These are phyloP conservation scores for Veloboletus limbatus DNA, from an alignment of 1,284 basidiomycete genomes.

Conservation along the genomic window DNA sequence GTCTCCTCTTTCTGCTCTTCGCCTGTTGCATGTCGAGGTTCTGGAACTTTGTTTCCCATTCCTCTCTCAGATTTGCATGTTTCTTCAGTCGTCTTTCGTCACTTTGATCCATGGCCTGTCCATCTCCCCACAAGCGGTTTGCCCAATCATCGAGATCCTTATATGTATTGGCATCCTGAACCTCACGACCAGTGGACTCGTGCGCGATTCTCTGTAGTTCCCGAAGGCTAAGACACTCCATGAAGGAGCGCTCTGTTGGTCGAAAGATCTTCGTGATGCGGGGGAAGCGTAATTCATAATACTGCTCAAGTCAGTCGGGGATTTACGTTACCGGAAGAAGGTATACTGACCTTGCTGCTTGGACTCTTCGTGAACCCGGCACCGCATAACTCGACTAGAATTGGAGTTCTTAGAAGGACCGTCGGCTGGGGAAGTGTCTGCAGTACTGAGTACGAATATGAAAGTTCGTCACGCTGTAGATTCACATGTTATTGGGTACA, in stretches of 20 bases:
- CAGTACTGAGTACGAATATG: conserved; percentile 54
- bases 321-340: not conserved
- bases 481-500: conserved; percentile 10
- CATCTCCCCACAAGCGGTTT: conserved; percentile 28
- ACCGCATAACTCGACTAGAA: conserved; percentile 74
- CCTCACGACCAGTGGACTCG: conserved; percentile 49
- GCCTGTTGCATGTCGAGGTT: conserved; percentile 21
- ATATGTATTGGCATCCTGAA: conserved; percentile 26
- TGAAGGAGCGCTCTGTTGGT: conserved; percentile 59
- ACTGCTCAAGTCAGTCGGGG: conserved; percentile 39
- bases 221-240: conserved; percentile 46
- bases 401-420: conserved; percentile 57
- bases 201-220: conserved; percentile 52
- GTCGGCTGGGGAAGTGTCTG: conserved; percentile 50
- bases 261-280: conserved; percentile 69
- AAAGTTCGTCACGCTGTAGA: conserved; percentile 32
- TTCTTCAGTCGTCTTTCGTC: conserved; percentile 18
- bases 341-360: conserved; percentile 47
- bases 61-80: conserved; percentile 18
- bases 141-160: conserved; percentile 40
- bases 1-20: conserved; percentile 15
- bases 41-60: conserved; percentile 32
- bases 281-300: conserved; percentile 82
- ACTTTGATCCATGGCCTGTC: conserved; percentile 1
- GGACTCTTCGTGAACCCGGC: conserved; percentile 75